Evolutionary conservation across 805 yeast genomes (phyloP), one percentile per base, ranked within the genome.

Genomic region (Kodamaea leandrae): DNA sequence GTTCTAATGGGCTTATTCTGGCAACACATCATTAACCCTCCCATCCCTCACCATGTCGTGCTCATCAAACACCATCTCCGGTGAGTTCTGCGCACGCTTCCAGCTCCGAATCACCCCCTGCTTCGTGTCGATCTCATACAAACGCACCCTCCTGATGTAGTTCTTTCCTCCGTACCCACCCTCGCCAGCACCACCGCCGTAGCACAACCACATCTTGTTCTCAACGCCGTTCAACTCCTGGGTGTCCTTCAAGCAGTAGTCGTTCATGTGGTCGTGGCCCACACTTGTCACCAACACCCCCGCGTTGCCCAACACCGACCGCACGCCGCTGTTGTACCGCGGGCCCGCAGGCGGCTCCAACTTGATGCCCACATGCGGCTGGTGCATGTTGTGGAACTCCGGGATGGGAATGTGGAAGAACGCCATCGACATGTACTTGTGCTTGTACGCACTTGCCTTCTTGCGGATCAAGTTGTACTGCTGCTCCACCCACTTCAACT

Each of bases 131-230:
- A 90, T 52, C 30, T 85, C 88, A 57, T 72, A 91, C 0, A 83
- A 52, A 36, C 99, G 71, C 33, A 88, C 54, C 41, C 97, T 73
- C 52, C 99, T 77, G n/a, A 83, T 71, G 23, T 83, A 86, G 2
- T 90, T 91, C 1, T 89, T 91, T 0, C 97, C 97, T 6, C 84
- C 97, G 57, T 93, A 93, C 0, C 96, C 98, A 28, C 98, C 99
- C 63, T 87, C 95, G 12, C 98, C 99, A 4, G 77, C 74, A 1
- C 82, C 95, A 18, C 99, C 99, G 3, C 96, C 99, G 57, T 88
- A 89, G 55, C 99, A 93, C 24, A 93, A 65, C 95, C 96, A 87
- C 23, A 83, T 62, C 42, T 64, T 64, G 52, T 71, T 60, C 25
- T 57, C 54, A 4, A 46, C 32, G 9, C 48, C 54, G 2, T 55